These are phyloP conservation scores for Pyrus pyrifolia DNA, from an alignment of 306 rosid species.

Conservation along the genomic window DNA sequence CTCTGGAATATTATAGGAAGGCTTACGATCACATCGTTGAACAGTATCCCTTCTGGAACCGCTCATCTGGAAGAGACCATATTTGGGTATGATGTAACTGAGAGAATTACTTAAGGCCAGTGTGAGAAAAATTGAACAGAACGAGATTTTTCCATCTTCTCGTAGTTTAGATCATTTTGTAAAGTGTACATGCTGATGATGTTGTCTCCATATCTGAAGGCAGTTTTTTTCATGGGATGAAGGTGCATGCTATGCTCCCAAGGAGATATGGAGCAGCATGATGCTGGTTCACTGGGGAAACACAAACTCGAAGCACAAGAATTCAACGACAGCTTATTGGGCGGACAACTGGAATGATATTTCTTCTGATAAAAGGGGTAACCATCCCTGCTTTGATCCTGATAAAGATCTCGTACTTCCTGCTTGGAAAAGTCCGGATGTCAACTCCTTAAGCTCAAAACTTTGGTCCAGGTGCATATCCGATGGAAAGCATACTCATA, in stretches of 20 bases:
- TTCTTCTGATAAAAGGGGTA: slow-evolving; percentile 61
- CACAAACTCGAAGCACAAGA: slow-evolving; percentile 79
- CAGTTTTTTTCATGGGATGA: slow-evolving; percentile 99
- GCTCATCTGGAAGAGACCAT: slow-evolving; percentile 89
- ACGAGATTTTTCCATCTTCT: slow-evolving; percentile 9
- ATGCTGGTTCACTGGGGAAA: slow-evolving; percentile 99
- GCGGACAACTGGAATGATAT: slow-evolving; percentile 81
- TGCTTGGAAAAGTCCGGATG: slow-evolving; percentile 92
- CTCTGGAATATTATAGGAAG: slow-evolving; percentile 75
- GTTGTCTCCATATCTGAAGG: slow-evolving; percentile 38
- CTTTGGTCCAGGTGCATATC: slow-evolving; percentile 62
- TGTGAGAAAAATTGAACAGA: slow-evolving; percentile 2
- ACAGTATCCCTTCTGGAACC: slow-evolving; percentile 82
- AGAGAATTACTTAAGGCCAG: slow-evolving; percentile 10
- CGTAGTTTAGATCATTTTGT: not conserved
- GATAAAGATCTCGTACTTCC: slow-evolving; percentile 95
- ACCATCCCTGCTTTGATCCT: slow-evolving; percentile 92
- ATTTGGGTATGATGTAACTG: slow-evolving; percentile 61
- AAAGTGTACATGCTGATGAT: slow-evolving; percentile 25
- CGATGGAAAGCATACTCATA: not conserved
- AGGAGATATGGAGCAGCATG: slow-evolving; percentile 98
- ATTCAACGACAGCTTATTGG: slow-evolving; percentile 96
- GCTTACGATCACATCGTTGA: slow-evolving; percentile 69
- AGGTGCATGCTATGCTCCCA: slow-evolving; percentile 99
- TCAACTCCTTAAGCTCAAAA: slow-evolving; percentile 39